Conservation (phyloP, 2,329 filamentous ascomycete genomes). For the Botrytis sinoallii region DNA sequence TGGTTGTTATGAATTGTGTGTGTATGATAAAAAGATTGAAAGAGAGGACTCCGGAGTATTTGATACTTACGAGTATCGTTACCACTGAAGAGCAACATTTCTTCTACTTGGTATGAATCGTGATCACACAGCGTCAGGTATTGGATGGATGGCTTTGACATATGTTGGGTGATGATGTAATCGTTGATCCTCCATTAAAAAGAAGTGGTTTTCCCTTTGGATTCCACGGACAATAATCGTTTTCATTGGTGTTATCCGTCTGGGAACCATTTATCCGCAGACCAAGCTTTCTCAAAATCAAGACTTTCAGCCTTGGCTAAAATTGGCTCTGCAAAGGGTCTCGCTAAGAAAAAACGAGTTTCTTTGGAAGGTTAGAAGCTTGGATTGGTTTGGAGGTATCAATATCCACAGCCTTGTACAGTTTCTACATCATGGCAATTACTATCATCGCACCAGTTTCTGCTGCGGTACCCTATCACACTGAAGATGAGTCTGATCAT, state of each 20-base stretch:
- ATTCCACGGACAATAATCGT: neutral
- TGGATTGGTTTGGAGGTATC: neutral
- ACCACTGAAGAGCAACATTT: neutral
- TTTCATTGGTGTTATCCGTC: neutral
- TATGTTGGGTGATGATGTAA: slow-evolving; percentile 14
- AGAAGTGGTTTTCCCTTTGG: neutral
- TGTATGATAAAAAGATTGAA: neutral
- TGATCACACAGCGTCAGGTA: neutral
- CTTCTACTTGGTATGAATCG: neutral
- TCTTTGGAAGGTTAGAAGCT: neutral
- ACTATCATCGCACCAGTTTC: slow-evolving; percentile 38
- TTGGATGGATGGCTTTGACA: slow-evolving; percentile 4
- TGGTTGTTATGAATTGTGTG: neutral
- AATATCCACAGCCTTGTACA: slow-evolving; percentile 18
- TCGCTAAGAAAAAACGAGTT: slow-evolving; percentile 7
- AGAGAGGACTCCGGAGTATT: neutral
- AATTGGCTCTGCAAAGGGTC: slow-evolving; percentile 2
- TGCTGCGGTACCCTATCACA: slow-evolving; percentile 25
- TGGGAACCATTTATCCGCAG: neutral
- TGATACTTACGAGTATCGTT: neutral
- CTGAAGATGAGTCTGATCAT: slow-evolving; percentile 23
- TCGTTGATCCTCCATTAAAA: slow-evolving; percentile 7
- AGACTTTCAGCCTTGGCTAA: slow-evolving; percentile 11
- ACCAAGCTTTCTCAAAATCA: neutral
- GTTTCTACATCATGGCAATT: slow-evolving; percentile 34